These are phyloP conservation scores for Colletotrichum tamarilloi DNA, from an alignment of 2,329 filamentous ascomycete genomes.

Conservation along the genomic window DNA sequence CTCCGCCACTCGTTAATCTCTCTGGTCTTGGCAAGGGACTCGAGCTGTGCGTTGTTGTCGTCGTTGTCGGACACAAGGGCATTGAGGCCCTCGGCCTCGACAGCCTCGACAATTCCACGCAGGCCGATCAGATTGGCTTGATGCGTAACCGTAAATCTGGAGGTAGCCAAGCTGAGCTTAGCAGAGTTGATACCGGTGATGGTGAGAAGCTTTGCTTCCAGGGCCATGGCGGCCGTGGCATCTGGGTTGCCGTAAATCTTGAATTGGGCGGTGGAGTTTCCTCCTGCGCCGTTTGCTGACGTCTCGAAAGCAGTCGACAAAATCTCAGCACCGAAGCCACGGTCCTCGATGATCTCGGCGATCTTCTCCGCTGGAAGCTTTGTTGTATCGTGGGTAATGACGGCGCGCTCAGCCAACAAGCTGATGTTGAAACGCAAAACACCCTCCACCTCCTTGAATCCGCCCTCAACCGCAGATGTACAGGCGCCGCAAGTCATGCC, in stretches of 20 bases:
- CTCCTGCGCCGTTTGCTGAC: constrained; percentile 48
- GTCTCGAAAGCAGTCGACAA: constrained; percentile 77
- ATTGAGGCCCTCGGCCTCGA: constrained; percentile 88
- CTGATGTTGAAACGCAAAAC: constrained; percentile 94
- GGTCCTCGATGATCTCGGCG: constrained; percentile 85
- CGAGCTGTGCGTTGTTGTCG: constrained; percentile 95
- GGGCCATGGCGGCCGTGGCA: constrained; percentile 74
- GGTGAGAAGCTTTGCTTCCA: constrained; percentile 75
- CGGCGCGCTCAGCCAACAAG: constrained; percentile 89
- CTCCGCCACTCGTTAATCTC: constrained; percentile 94
- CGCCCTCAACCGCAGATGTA: constrained; percentile 88
- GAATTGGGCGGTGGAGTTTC: constrained; percentile 75
- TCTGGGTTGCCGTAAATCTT: constrained; percentile 86
- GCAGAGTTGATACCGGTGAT: constrained; percentile 80
- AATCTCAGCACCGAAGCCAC: constrained; percentile 88
- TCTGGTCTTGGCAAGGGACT: constrained; percentile 94
- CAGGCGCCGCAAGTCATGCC: constrained; percentile 99
- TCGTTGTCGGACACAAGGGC: constrained; percentile 90
- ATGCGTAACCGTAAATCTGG: constrained; percentile 79
- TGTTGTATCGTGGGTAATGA: constrained; percentile 83
- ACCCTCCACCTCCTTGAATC: constrained; percentile 81
- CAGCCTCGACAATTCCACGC: constrained; percentile 81
- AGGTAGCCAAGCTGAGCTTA: constrained; percentile 77
- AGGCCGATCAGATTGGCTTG: constrained; percentile 79
- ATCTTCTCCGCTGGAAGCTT: constrained; percentile 80